These are phyloP conservation scores for Thuidium tamariscinum DNA, from an alignment of 225 moss, liverwort and hornwort species.

Conservation along the genomic window DNA sequence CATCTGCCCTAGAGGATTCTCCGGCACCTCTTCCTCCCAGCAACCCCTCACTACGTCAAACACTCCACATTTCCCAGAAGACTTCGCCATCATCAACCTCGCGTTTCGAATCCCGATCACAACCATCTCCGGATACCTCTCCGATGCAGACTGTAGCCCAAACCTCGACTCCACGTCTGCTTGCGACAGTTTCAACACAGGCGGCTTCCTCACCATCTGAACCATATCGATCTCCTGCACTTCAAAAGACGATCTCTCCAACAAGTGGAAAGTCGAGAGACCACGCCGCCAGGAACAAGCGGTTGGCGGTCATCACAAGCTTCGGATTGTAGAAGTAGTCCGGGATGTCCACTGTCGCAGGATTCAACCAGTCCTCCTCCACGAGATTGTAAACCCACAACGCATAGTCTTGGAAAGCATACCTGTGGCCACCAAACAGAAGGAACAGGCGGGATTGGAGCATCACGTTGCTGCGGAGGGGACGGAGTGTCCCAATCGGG, in stretches of 20 bases:
- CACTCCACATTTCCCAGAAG: not conserved
- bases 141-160: not conserved
- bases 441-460: not conserved
- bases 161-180: not conserved
- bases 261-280: not conserved
- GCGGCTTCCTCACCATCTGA: not conserved
- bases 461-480: not conserved
- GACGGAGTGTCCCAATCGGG: not conserved
- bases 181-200: not conserved
- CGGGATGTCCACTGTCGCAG: not conserved
- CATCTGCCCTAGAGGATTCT: not conserved
- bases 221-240: not conserved
- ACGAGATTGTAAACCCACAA: not conserved
- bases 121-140: not conserved
- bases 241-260: not conserved
- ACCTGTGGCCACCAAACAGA: not conserved
- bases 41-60: not conserved
- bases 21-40: not conserved
- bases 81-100: not conserved
- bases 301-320: not conserved
- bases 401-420: not conserved
- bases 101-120: not conserved
- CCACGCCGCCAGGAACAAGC: not conserved
- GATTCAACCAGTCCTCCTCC: not conserved
- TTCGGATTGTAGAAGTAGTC: not conserved